phyloP scores from a whole-genome alignment of 441 rosid species.

The Flueggea neowawraea region DNA sequence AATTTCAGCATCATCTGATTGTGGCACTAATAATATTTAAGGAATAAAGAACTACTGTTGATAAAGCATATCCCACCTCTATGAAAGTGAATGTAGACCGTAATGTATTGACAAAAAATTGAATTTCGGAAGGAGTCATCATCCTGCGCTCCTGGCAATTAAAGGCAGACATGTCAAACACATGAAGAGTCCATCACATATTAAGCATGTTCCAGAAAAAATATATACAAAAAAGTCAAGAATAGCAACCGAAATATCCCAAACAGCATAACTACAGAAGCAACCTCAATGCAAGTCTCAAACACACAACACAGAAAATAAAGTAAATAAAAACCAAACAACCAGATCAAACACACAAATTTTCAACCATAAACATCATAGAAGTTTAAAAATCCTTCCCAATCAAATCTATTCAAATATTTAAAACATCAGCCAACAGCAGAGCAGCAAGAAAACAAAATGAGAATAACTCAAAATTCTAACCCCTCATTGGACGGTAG shows the following conservation, averaged over 20 bases:
- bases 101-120: slow-evolving; percentile 60
- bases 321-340: slow-evolving; percentile 4
- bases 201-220: not conserved
- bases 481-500: no score
- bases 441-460: no score
- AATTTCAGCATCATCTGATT: not conserved
- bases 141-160: slow-evolving; percentile 72
- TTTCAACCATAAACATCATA: not conserved
- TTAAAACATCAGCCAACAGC: no score
- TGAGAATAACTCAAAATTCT: no score
- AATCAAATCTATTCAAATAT: not conserved
- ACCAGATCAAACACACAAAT: not conserved
- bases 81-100: slow-evolving; percentile 69
- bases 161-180: slow-evolving; percentile 18
- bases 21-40: not conserved
- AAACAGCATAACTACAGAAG: no score
- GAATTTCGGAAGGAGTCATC: slow-evolving; percentile 71
- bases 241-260: no score
- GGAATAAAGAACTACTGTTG: no score
- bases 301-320: no score
- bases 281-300: no score
- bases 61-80: no score
- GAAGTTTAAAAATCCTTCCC: not conserved
- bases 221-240: no score
- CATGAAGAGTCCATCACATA: not conserved